Conservation (phyloP, 129 eudicot genomes). For the sunflower (Helianthus annuus) region HanXRQr2.0-SUNRISE NC_035443.2:189450561-189451060, state of each 20-base stretch:
- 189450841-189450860: slow-evolving; percentile 53
- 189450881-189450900: slow-evolving; percentile 68
- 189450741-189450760: slow-evolving; percentile 66
- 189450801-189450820: slow-evolving; percentile 48
- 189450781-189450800: slow-evolving; percentile 76
- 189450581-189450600: slow-evolving; percentile 56
- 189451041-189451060: slow-evolving; percentile 54
- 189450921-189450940: slow-evolving; percentile 67
- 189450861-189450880: slow-evolving; percentile 77
- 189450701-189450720: slow-evolving; percentile 45
- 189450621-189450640: slow-evolving; percentile 52
- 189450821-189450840: slow-evolving; percentile 58
- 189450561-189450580: slow-evolving; percentile 77
- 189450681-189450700: slow-evolving; percentile 86
- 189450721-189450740: slow-evolving; percentile 60
- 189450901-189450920: slow-evolving; percentile 58
- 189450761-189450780: slow-evolving; percentile 57
- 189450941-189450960: slow-evolving; percentile 58
- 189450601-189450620: slow-evolving; percentile 34
- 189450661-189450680: slow-evolving; percentile 80
- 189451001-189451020: slow-evolving; percentile 75
- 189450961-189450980: slow-evolving; percentile 74
- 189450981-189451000: slow-evolving; percentile 69
- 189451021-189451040: slow-evolving; percentile 70
- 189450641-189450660: slow-evolving; percentile 47